Base-by-base conservation (phyloP, 2,329 filamentous ascomycete species). In the Arthrobotrys pseudoclavata region DNA sequence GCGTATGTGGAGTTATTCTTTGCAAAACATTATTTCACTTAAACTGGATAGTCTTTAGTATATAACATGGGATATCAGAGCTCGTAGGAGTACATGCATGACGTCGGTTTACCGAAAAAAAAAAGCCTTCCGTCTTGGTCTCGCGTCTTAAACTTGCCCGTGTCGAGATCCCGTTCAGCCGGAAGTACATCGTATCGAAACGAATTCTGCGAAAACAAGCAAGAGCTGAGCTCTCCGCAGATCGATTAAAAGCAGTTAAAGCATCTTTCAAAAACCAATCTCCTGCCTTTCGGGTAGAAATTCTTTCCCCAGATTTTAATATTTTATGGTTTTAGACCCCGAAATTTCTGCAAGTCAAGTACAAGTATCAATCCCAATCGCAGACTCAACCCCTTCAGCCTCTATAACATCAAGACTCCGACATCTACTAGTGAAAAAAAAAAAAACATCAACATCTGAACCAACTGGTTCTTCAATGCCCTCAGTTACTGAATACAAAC, bases 261-360 rank as follows among this genome's bases (percentile, higher is more conserved):
- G 37, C 15, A 15, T 1, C 37, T 40, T 40, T 40, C 15, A n/a
- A n/a, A 53, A n/a, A 13, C 12, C 52, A 18, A 20, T 20, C 55
- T 60, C 55, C 55, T 37, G n/a, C 52, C 52, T 22, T 60, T 60
- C 55, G 55, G 34, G 9, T 60, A 60, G 31, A 60, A 60, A 26
- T n/a, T n/a, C 34, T 60, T 24, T 26, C 55, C 34, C 55, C 55
- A 42, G 31, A 42, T 42, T 50, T 26, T 24, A 4, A 13, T 20
- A 22, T 47, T 47, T 47, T 22, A 5, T 34, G 31, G 20, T 47
- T n/a, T 22, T 7, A 3, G 7, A 47, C 31, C 18, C 29, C 29
- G 22, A 57, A 18, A 57, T 37, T 7, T 45, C 42, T 45, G 42
- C 42, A 45, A 45, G n/a, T 37, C 31, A n/a, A 45, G 31, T n/a